phyloP scores from a whole-genome alignment of 2,329 filamentous ascomycete species.

The Aspergillus luchuensis region DNA sequence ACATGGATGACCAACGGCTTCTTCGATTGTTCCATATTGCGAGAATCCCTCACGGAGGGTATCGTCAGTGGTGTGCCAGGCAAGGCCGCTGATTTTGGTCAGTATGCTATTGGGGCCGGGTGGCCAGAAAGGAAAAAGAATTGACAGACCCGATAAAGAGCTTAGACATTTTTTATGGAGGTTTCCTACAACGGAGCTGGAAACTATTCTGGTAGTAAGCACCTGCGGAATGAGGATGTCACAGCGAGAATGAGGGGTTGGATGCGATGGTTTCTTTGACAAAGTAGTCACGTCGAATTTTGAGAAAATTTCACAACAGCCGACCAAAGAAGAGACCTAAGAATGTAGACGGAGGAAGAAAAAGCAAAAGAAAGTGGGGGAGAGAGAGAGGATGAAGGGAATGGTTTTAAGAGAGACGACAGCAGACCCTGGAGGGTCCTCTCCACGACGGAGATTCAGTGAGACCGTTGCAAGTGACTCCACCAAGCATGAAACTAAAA shows the following conservation, averaged over 20 bases:
- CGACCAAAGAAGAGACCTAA: not conserved
- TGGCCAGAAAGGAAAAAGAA: conserved; percentile 14
- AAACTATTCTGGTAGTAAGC: conserved; percentile 6
- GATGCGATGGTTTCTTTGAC: not conserved
- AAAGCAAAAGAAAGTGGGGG: not conserved
- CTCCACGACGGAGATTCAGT: not conserved
- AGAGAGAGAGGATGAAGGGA: not conserved
- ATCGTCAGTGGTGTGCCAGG: conserved; percentile 94
- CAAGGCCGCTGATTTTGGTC: conserved; percentile 70
- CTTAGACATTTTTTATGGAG: conserved; percentile 71
- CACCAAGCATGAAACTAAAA: not conserved
- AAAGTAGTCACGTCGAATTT: not conserved
- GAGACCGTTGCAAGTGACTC: not conserved
- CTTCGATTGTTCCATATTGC: conserved; percentile 85
- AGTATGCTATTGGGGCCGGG: conserved; percentile 20
- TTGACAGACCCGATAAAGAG: conserved; percentile 59
- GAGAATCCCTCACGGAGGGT: conserved; percentile 89
- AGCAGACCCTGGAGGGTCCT: conserved; percentile 3
- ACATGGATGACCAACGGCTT: conserved; percentile 72
- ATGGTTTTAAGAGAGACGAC: not conserved
- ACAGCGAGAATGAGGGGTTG: not conserved
- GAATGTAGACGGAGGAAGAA: no score
- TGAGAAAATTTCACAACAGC: not conserved
- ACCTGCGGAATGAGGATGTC: conserved; percentile 8
- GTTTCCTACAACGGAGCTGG: conserved; percentile 9